These are phyloP conservation scores for Thraustochytrium sp. DNA, from an alignment of 352 stramenopile genomes.

Conservation along the genomic window DNA sequence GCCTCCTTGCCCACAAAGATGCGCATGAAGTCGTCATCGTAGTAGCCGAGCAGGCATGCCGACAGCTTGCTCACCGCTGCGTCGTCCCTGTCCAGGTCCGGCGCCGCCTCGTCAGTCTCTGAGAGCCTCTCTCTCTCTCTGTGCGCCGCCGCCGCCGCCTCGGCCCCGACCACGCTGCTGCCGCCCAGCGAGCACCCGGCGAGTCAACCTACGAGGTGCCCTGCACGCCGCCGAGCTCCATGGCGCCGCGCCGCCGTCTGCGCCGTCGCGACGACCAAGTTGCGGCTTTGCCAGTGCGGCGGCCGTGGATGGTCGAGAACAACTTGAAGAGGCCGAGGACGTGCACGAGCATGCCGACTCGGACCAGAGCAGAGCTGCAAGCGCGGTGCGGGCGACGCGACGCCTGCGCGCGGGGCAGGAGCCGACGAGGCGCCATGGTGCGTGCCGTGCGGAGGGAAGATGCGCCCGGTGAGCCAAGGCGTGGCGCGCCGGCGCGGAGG, in stretches of 20 bases:
- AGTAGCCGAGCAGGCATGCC: conserved; percentile 46
- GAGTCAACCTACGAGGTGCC: conserved; percentile 39
- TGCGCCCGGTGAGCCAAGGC: background rate
- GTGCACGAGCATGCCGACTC: too few species aligned
- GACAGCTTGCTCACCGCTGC: conserved; percentile 46
- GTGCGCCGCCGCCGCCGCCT: too few species aligned
- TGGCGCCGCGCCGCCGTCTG: background rate
- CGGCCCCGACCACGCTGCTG: too few species aligned
- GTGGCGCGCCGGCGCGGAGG: background rate
- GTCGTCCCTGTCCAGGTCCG: conserved; percentile 45
- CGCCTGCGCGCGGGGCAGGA: background rate
- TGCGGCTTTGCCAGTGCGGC: too few species aligned
- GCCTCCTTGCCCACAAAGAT: conserved; percentile 44
- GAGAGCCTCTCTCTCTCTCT: too few species aligned
- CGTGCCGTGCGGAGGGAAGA: background rate
- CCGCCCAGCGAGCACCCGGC: too few species aligned
- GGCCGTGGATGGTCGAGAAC: too few species aligned
- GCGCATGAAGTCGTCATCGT: conserved; percentile 50
- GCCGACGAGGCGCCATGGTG: too few species aligned
- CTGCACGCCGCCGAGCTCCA: conserved; percentile 18
- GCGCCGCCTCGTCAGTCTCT: conserved; percentile 44
- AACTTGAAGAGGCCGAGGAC: too few species aligned
- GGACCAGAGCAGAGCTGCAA: too few species aligned
- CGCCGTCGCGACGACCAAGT: too few species aligned
- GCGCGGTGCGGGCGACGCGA: background rate